Evolutionary conservation across 345 rosid genomes (phyloP).

Genomic region (Citrus glauca): DNA sequence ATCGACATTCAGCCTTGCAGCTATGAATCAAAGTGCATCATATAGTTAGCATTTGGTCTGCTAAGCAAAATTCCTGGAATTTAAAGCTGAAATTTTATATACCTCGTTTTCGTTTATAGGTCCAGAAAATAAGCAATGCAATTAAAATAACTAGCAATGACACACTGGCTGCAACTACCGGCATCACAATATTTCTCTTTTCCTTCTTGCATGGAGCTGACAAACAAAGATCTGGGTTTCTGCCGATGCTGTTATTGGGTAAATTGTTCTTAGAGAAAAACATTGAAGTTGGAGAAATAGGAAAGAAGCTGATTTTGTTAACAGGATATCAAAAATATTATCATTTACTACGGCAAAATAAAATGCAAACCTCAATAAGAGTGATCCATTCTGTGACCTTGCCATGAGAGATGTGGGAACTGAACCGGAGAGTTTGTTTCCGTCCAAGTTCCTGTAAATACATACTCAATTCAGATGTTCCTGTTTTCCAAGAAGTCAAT

Average conservation of each 20-base stretch:
- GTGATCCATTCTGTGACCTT: conserved; percentile 9
- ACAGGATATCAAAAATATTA: neutral
- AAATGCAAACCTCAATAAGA: conserved; percentile 20
- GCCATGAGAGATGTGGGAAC: conserved; percentile 24
- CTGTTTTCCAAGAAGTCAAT: neutral
- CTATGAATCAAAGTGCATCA: neutral
- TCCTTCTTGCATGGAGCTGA: conserved; percentile 29
- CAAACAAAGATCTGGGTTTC: conserved; percentile 41
- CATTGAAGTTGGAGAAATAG: neutral
- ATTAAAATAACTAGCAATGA: conserved; percentile 3
- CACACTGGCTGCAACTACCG: conserved; percentile 14
- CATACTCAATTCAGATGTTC: neutral
- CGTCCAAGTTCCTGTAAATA: conserved; percentile 26
- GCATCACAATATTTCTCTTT: conserved; percentile 16
- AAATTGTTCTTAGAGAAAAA: neutral
- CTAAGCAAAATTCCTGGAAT: neutral
- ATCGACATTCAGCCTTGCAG: neutral
- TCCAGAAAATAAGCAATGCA: conserved; percentile 13
- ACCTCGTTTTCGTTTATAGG: conserved; percentile 21
- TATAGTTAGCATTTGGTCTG: neutral
- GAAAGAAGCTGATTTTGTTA: neutral
- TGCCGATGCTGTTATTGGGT: conserved; percentile 28
- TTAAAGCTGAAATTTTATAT: neutral
- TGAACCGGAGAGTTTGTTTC: conserved; percentile 29
- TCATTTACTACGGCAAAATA: neutral